A percentile compares a stretch with the other conserved stretches of the same genome.
Evolutionary conservation across 352 stramenopile species (phyloP).

Genomic region (Phytophthora aleatoria): DNA sequence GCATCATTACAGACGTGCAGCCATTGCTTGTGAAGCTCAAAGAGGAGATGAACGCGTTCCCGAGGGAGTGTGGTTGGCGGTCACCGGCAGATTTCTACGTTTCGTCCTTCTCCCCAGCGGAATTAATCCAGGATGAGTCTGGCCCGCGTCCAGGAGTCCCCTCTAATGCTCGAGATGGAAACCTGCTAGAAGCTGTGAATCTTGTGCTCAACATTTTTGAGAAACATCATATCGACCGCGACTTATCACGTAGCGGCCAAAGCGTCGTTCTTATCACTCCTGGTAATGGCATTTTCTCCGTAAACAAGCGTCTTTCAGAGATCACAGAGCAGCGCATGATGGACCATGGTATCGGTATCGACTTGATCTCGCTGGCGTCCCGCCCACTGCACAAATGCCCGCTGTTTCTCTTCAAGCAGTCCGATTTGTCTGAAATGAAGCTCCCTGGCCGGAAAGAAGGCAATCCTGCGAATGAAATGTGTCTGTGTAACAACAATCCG

Average conservation of each 20-base stretch:
- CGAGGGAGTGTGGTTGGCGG: slow-evolving; percentile 68
- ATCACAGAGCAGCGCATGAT: slow-evolving; percentile 99
- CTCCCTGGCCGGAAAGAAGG: slow-evolving; percentile 49
- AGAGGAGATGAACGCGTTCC: slow-evolving; percentile 78
- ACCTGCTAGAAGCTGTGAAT: slow-evolving; percentile 98
- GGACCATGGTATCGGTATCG: slow-evolving; percentile 99
- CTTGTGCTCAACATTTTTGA: slow-evolving; percentile 98
- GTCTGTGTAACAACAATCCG: slow-evolving; percentile 49
- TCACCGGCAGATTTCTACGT: slow-evolving; percentile 51
- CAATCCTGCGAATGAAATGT: slow-evolving; percentile 44
- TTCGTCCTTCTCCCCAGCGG: slow-evolving; percentile 30
- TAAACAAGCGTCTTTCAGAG: slow-evolving; percentile 94
- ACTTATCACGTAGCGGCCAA: slow-evolving; percentile 96
- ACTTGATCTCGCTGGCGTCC: slow-evolving; percentile 95
- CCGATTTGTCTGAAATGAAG: slow-evolving; percentile 67
- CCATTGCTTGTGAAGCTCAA: slow-evolving; percentile 77
- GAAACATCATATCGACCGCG: slow-evolving; percentile 98
- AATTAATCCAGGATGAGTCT: slow-evolving; percentile 20
- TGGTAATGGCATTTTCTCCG: slow-evolving; percentile 96
- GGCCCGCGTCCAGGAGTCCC: slow-evolving; percentile 50
- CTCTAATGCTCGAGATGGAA: slow-evolving; percentile 86
- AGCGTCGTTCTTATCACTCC: slow-evolving; percentile 96
- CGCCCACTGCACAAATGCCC: slow-evolving; percentile 97
- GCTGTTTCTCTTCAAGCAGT: slow-evolving; percentile 96
- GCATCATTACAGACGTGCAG: slow-evolving; percentile 67